These are phyloP conservation scores for Xylariaceae sp. DNA, from an alignment of 2,329 filamentous ascomycete genomes.

Conservation along the genomic window DNA sequence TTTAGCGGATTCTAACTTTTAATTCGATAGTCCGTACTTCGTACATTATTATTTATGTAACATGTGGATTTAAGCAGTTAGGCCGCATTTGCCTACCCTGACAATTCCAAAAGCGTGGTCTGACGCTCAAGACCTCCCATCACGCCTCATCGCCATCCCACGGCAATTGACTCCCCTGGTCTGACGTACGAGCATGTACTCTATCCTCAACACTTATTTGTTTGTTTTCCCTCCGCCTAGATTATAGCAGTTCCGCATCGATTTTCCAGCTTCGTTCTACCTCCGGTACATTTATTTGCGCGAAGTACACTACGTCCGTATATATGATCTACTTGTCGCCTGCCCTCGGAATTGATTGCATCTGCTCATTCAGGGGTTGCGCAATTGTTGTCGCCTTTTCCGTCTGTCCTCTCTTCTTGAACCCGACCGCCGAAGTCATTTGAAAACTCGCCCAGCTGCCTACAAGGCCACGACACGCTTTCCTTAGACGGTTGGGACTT, in stretches of 20 bases:
- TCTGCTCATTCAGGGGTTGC: conserved; percentile 5
- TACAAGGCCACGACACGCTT: neutral
- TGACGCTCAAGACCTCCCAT: neutral
- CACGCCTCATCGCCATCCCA: neutral
- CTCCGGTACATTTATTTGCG: neutral
- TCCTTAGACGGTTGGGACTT: conserved; percentile 1
- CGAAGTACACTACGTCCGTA: too few relatives aligned
- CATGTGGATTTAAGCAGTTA: too few relatives aligned
- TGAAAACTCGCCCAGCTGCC: neutral
- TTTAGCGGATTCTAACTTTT: too few relatives aligned
- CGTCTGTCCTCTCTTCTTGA: neutral
- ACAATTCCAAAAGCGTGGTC: neutral
- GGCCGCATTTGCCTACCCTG: too few relatives aligned
- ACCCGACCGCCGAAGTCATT: neutral
- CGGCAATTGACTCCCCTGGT: neutral
- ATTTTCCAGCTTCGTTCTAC: neutral
- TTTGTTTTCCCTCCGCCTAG: neutral
- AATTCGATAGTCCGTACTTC: too few relatives aligned
- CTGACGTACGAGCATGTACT: neutral
- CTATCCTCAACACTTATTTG: neutral
- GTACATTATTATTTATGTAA: too few relatives aligned
- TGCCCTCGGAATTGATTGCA: neutral
- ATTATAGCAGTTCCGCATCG: conserved; percentile 1
- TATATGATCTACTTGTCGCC: neutral
- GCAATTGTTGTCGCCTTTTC: conserved; percentile 4